Percentiles rank a stretch among this genome's conserved stretches.
Conservation (phyloP, 2,329 filamentous ascomycete species). For the Microdochium bolleyi region DNA sequence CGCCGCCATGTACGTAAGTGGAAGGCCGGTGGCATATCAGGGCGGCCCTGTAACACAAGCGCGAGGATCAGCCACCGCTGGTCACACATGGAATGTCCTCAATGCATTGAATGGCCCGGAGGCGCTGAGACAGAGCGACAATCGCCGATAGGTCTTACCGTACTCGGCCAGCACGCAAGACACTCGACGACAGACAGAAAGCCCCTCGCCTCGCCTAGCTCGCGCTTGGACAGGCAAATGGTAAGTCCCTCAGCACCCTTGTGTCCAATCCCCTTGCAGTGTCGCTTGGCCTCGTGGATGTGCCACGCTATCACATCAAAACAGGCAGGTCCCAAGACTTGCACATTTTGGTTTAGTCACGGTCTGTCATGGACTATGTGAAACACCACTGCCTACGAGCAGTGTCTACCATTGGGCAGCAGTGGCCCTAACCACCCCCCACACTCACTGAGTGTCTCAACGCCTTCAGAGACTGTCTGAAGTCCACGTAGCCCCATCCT, state of each 20-base stretch:
- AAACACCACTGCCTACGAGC: not conserved
- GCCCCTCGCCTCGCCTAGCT: not conserved
- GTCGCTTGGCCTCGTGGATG: no score
- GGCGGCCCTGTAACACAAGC: no score
- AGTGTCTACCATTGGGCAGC: not conserved
- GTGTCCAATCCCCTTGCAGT: no score
- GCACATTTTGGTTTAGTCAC: no score
- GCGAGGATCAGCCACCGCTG: not conserved
- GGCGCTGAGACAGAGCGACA: not conserved
- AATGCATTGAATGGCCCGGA: not conserved
- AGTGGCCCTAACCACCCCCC: not conserved
- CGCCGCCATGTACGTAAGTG: no score
- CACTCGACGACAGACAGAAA: not conserved
- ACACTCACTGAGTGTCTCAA: not conserved
- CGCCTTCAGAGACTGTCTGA: not conserved
- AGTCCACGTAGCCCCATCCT: not conserved
- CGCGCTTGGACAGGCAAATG: not conserved
- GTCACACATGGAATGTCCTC: not conserved
- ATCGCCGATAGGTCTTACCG: not conserved
- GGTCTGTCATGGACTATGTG: no score
- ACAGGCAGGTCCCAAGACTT: no score
- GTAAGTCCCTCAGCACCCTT: no score
- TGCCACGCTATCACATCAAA: no score
- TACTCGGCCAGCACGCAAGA: not conserved
- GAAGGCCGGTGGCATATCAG: no score